Evolutionary conservation across 2,329 filamentous ascomycete genomes (phyloP).

Genomic region (Fusarium chlamydosporum): DNA sequence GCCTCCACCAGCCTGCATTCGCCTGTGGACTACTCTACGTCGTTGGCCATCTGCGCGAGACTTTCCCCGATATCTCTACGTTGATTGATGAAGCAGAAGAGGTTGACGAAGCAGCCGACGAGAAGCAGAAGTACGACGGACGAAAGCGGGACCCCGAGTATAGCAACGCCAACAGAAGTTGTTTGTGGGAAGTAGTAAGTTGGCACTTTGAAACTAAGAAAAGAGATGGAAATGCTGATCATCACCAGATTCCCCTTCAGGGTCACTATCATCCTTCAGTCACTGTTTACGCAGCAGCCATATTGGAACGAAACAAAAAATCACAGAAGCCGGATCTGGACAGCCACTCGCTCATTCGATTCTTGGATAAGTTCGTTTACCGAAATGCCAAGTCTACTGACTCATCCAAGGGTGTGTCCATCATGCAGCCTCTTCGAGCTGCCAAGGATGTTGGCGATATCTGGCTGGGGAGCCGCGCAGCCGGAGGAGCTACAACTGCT

Average conservation of each 20-base stretch:
- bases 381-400: constrained; percentile 84
- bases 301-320: constrained; percentile 78
- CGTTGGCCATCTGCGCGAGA: constrained; percentile 81
- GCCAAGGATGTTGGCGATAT: constrained; percentile 68
- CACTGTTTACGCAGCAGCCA: constrained; percentile 80
- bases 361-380: constrained; percentile 99
- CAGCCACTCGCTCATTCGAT: constrained; percentile 91
- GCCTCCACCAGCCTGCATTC: constrained; percentile 92
- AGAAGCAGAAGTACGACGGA: constrained; percentile 77
- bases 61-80: constrained; percentile 83
- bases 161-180: constrained; percentile 92
- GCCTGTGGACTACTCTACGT: constrained; percentile 94
- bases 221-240: constrained; percentile 40
- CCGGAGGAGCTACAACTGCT: constrained; percentile 55
- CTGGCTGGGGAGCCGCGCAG: constrained; percentile 67
- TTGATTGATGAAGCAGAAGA: constrained; percentile 87
- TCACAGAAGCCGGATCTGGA: constrained; percentile 91
- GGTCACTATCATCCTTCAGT: constrained; percentile 95
- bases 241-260: constrained; percentile 54
- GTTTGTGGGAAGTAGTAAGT: constrained; percentile 89
- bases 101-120: constrained; percentile 70
- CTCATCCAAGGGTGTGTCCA: constrained; percentile 81
- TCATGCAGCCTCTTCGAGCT: constrained; percentile 90
- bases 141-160: constrained; percentile 92
- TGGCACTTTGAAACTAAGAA: background rate